A percentile compares a stretch with the other conserved stretches of the same genome.
phyloP scores from a whole-genome alignment of 169 alveolate species.

The Cryptosporidium ryanae region DNA sequence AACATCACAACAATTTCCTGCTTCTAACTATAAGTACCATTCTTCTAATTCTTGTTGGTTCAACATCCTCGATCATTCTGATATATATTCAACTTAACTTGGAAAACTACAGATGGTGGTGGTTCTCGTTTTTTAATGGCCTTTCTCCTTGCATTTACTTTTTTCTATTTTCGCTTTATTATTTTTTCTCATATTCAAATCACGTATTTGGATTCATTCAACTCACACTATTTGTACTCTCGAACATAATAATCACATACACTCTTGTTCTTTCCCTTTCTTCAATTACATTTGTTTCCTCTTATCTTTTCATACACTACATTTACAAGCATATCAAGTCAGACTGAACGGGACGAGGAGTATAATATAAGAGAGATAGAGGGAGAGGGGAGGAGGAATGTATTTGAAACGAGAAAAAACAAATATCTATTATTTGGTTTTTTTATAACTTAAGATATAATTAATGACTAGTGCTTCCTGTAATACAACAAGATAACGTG shows the following conservation, averaged over 20 bases:
- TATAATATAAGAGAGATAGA: neutral
- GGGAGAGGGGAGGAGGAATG: neutral
- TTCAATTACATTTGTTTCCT: conserved; percentile 42
- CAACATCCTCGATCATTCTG: conserved; percentile 50
- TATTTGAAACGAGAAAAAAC: neutral
- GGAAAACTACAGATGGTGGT: conserved; percentile 74
- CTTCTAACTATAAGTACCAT: conserved; percentile 49
- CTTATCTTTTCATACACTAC: conserved; percentile 54
- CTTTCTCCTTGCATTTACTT: conserved; percentile 65
- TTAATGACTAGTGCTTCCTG: no score
- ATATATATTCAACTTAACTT: conserved; percentile 59
- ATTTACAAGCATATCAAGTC: conserved; percentile 67
- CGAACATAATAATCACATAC: conserved; percentile 34
- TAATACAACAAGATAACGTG: no score
- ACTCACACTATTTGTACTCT: conserved; percentile 35
- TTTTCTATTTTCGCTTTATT: conserved; percentile 43
- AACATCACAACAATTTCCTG: conserved; percentile 37
- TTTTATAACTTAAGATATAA: neutral
- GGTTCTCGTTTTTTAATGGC: conserved; percentile 65
- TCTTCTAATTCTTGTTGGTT: conserved; percentile 46
- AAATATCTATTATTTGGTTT: neutral
- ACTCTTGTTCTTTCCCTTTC: conserved; percentile 30
- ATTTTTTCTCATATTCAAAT: conserved; percentile 47
- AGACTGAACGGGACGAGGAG: neutral
- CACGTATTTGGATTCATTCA: conserved; percentile 55